Evolutionary conservation across 164 flowering plant genomes (phyloP).

Genomic region (Magnolia officinalis): DNA sequence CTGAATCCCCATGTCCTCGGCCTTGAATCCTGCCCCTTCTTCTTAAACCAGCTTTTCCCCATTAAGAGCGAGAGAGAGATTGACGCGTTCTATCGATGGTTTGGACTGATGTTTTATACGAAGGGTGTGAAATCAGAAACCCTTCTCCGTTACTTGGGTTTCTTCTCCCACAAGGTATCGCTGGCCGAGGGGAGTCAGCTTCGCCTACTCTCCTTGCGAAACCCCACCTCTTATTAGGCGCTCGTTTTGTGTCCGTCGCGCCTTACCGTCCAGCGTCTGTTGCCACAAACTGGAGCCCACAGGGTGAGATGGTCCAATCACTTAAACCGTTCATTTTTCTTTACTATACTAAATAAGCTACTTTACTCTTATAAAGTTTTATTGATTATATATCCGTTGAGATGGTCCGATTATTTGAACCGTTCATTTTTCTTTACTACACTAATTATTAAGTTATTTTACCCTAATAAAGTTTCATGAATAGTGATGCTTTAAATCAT

Average conservation of each 20-base stretch:
- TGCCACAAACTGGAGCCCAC: not conserved
- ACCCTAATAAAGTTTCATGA: too few relatives aligned
- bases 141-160: not conserved
- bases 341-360: too few relatives aligned
- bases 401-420: too few relatives aligned
- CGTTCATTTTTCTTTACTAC: too few relatives aligned
- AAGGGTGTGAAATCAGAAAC: not conserved
- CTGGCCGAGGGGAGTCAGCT: not conserved
- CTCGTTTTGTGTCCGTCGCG: not conserved
- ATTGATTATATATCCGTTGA: too few relatives aligned
- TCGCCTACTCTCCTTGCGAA: not conserved
- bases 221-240: not conserved
- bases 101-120: not conserved
- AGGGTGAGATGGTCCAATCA: too few relatives aligned
- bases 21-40: constrained; percentile 11
- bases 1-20: constrained; percentile 4
- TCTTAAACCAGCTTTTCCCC: constrained; percentile 19
- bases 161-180: not conserved
- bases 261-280: not conserved
- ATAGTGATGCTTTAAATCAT: too few relatives aligned
- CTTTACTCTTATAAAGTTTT: too few relatives aligned
- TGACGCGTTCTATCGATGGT: not conserved
- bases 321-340: too few relatives aligned
- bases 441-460: too few relatives aligned
- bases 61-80: not conserved